A percentile compares a stretch with the other conserved stretches of the same genome.
Conservation (phyloP, 2,329 filamentous ascomycete genomes). For the Xylaria sp. region DNA sequence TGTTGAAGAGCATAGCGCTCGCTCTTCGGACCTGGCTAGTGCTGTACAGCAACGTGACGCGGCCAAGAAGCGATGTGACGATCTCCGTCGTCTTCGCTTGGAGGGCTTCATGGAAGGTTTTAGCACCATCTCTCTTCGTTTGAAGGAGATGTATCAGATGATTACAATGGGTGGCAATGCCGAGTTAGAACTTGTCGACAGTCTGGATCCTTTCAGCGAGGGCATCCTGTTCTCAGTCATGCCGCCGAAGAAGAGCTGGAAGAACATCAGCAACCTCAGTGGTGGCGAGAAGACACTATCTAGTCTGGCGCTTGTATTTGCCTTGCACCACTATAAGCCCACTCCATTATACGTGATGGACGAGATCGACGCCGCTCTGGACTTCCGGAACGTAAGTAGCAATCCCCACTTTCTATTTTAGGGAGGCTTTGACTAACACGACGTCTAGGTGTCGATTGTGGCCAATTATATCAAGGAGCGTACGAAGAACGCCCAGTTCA, state of each 20-base stretch:
- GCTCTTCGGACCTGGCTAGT: constrained; percentile 84
- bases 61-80: constrained; percentile 92
- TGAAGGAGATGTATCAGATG: constrained; percentile 99
- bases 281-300: constrained; percentile 98
- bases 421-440: constrained; percentile 30
- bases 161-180: constrained; percentile 99
- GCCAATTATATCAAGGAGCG: constrained; percentile 99
- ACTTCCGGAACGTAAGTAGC: constrained; percentile 93
- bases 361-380: constrained; percentile 97
- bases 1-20: constrained; percentile 82
- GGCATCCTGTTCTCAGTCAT: constrained; percentile 98
- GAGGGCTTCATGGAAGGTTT: constrained; percentile 99
- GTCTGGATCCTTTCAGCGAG: constrained; percentile 94
- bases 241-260: constrained; percentile 99
- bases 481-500: constrained; percentile 99
- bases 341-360: constrained; percentile 99
- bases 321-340: constrained; percentile 96
- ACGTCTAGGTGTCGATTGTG: constrained; percentile 86
- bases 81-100: constrained; percentile 86
- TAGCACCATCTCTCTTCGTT: constrained; percentile 87
- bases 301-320: constrained; percentile 95
- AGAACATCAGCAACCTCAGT: constrained; percentile 95
- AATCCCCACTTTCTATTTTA: constrained; percentile 17
- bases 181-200: constrained; percentile 96
- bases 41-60: constrained; percentile 83